These are phyloP conservation scores for Diplodia intermedia DNA, from an alignment of 2,329 filamentous ascomycete species.

Conservation along the genomic window DNA sequence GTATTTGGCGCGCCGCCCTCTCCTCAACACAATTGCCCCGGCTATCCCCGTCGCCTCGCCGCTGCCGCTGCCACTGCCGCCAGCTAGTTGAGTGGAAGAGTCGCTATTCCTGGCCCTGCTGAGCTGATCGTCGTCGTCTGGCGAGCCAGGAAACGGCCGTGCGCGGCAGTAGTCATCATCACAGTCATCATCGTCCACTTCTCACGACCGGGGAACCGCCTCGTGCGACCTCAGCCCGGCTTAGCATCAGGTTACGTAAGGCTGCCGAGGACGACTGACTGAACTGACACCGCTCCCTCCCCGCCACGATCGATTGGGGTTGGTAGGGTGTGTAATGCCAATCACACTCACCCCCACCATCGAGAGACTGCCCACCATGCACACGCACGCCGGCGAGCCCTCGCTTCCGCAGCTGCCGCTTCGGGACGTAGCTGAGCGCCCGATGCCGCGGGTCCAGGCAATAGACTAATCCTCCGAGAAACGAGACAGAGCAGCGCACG, in stretches of 20 bases:
- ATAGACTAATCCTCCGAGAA: conserved; percentile 11
- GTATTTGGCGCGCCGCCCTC: not conserved
- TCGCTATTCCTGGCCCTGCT: conserved; percentile 21
- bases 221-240: conserved; percentile 10
- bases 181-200: conserved; percentile 1
- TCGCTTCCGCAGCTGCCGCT: conserved; percentile 29
- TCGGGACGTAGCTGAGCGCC: conserved; percentile 25
- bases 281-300: not conserved
- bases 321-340: no score
- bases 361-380: not conserved
- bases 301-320: not conserved
- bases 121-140: conserved; percentile 2
- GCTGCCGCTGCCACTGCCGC: not conserved
- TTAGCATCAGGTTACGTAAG: conserved; percentile 25
- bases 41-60: not conserved
- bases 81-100: no score
- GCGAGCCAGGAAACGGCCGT: not conserved
- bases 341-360: not conserved
- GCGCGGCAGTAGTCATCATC: not conserved
- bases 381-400: not conserved
- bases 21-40: conserved; percentile 2
- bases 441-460: not conserved
- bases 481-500: not conserved
- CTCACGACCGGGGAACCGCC: not conserved
- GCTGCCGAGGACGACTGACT: conserved; percentile 1